A percentile compares a stretch with the other conserved stretches of the same genome.
Conservation (phyloP, 164 flowering plant species). For the Berberis vulgaris region DNA sequence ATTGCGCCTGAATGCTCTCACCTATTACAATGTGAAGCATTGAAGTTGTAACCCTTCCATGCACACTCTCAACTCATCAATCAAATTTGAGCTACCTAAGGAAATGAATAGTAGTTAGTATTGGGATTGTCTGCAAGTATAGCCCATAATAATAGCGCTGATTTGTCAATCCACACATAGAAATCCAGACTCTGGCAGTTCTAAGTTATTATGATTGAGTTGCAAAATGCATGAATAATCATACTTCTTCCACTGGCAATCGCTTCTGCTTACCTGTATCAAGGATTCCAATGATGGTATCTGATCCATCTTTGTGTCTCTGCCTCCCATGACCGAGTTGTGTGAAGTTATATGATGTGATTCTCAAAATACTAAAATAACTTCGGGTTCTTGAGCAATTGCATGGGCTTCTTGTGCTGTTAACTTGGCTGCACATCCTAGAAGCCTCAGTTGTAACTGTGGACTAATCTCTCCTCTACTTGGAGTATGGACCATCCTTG, state of each 20-base stretch:
- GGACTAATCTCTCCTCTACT: constrained; percentile 23
- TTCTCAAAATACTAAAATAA: constrained; percentile 49
- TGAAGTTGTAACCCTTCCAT: constrained; percentile 24
- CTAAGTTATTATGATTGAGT: too few species aligned
- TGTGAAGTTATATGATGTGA: constrained; percentile 15
- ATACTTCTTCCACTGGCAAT: too few species aligned
- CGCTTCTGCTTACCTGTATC: background rate
- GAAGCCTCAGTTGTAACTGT: constrained; percentile 38
- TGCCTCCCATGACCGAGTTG: constrained; percentile 7
- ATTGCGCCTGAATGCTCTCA: constrained; percentile 2
- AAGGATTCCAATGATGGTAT: constrained; percentile 4
- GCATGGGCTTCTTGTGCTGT: constrained; percentile 32
- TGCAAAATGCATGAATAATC: too few species aligned
- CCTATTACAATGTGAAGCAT: constrained; percentile 49
- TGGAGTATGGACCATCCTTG: too few species aligned
- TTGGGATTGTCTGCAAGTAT: background rate
- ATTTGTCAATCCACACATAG: background rate
- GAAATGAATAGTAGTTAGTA: background rate
- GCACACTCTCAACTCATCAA: constrained; percentile 32
- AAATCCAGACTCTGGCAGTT: background rate
- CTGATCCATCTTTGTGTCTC: background rate
- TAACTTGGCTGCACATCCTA: constrained; percentile 48
- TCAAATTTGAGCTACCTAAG: constrained; percentile 11
- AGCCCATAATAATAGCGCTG: background rate
- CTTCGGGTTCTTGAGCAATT: constrained; percentile 31